Evolutionary conservation across 177 flowering plant genomes (phyloP).

Genomic region (Vitis hybrid): DNA sequence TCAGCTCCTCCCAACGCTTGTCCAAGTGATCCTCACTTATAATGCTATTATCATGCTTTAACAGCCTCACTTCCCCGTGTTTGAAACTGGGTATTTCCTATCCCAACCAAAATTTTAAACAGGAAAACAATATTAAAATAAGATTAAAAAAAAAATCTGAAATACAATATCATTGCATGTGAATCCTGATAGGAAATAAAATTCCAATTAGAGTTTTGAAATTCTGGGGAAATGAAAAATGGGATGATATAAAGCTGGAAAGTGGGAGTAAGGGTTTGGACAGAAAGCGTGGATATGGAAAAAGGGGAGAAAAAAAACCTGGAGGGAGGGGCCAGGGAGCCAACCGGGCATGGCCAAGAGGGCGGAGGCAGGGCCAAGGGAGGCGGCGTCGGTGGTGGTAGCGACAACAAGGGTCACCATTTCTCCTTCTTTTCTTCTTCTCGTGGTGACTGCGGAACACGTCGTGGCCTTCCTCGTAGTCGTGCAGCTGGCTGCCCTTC

Average conservation of each 20-base stretch:
- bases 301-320: constrained; percentile 28
- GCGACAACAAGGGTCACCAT: constrained; percentile 87
- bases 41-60: constrained; percentile 34
- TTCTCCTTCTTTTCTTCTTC: background rate
- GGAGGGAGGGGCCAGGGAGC: constrained; percentile 64
- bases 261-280: background rate
- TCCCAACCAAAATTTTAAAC: background rate
- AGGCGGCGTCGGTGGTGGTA: constrained; percentile 77
- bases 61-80: constrained; percentile 34
- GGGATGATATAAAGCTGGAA: no score
- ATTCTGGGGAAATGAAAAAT: background rate
- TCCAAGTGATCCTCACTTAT: constrained; percentile 47
- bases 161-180: background rate
- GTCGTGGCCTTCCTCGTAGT: no score
- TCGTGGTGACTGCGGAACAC: no score
- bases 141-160: background rate
- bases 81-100: constrained; percentile 34
- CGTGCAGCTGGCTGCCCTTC: no score
- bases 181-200: background rate
- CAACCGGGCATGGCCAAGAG: constrained; percentile 84
- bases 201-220: background rate
- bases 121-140: background rate
- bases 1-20: constrained; percentile 41
- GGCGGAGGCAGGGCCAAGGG: constrained; percentile 74
- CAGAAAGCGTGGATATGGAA: background rate